Evolutionary conservation across 2,329 filamentous ascomycete species (phyloP).

Genomic region (Talaromyces sp.): DNA sequence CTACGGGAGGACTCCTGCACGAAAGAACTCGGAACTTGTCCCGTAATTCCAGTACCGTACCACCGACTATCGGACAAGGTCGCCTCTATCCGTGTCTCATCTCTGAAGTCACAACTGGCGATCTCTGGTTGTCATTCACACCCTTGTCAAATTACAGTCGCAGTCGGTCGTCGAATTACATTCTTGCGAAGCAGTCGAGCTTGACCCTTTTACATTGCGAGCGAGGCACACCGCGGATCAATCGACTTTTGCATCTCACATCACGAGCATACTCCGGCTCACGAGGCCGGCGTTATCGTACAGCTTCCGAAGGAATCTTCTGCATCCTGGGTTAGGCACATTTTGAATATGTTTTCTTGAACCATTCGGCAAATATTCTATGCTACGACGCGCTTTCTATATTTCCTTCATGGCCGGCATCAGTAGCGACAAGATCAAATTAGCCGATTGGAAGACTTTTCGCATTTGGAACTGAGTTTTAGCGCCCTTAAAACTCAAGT

Average conservation of each 20-base stretch:
- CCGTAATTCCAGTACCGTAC: conserved; percentile 4
- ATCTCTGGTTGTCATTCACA: neutral
- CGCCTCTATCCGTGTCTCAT: conserved; percentile 15
- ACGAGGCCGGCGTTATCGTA: conserved; percentile 3
- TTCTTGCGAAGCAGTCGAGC: neutral
- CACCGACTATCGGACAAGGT: conserved; percentile 3
- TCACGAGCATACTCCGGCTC: neutral
- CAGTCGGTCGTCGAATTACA: neutral
- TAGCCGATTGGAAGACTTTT: conserved; percentile 15
- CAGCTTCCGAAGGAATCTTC: neutral
- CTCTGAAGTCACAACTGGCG: conserved; percentile 10
- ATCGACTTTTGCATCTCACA: neutral
- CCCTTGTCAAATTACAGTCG: neutral
- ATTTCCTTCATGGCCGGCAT: conserved; percentile 22
- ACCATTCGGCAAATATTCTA: neutral
- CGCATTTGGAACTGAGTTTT: neutral
- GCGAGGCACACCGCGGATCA: neutral
- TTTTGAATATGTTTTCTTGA: conserved; percentile 11
- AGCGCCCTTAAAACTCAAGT: neutral
- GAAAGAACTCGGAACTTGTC: neutral
- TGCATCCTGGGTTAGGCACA: neutral
- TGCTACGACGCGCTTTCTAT: conserved; percentile 4
- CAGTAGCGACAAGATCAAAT: conserved; percentile 15
- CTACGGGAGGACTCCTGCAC: neutral
- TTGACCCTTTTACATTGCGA: neutral